Base-by-base conservation (phyloP, 2,329 filamentous ascomycete genomes). In the Penicillium hesseltinei region DNA sequence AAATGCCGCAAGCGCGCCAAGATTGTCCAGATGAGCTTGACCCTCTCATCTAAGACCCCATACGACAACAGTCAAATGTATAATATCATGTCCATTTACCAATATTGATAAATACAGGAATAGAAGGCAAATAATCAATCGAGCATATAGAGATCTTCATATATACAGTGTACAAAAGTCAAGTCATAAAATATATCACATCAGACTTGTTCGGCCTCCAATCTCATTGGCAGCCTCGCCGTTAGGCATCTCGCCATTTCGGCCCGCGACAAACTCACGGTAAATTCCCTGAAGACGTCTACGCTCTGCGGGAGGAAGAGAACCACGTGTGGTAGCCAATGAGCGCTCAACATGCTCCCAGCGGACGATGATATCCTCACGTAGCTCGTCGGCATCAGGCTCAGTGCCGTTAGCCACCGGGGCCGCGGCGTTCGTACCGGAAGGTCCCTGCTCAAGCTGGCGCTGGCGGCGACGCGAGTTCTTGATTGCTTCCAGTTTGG, bases 201-300 rank as follows among this genome's bases (percentile, higher is more conserved):
- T 97, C 75, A 99, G 80, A 76, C 92, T 97, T 67, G 89, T 93
- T 71, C 94, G 82, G 15, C 92, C 94, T 8, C 94, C 94, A 76
- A 99, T 86, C 76, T 97, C 94, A 74, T 88, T 95, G 56, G 89
- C 90, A 0, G 90, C 92, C 75, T 97, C 91, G 2, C 94, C 94
- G 74, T 89, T 93, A 59, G 88, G 91, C 91, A 99, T 92, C 79
- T 97, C 92, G 8, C 94, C 94, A 73, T 92, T 96, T 65, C 94
- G 83, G 0, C 92, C 92, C 4, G 91, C 90, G 0, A 97, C 88
- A 79, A 99, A 99, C 77, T 99, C 94, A 17, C 83, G 81, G 72
- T 99, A 99, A 60, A 99, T 97, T 40, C 84, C 84, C 67, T 85
- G 82, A 63, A 99, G 75, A 58, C 93, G 80, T 60, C 78, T 81